phyloP scores from a whole-genome alignment of 2,329 filamentous ascomycete species.

The Cladophialophora immunda region DNA sequence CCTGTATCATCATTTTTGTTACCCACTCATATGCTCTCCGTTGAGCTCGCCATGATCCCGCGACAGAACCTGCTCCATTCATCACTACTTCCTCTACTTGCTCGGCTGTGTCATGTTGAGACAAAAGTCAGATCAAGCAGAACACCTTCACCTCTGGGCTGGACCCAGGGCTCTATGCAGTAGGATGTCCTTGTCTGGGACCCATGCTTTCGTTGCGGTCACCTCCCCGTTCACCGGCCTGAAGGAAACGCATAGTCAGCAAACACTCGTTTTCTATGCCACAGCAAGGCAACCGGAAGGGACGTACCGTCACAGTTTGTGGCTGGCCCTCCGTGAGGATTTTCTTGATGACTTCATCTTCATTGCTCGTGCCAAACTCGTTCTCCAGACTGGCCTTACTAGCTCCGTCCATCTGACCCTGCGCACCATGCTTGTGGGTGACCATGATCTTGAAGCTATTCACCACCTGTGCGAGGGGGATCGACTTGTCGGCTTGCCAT shows the following conservation, averaged over 20 bases:
- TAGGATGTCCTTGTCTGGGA: conserved; percentile 36
- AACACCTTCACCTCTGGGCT: not conserved
- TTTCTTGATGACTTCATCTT: conserved; percentile 81
- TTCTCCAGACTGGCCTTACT: conserved; percentile 78
- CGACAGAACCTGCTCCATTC: not conserved
- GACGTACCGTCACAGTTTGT: conserved; percentile 67
- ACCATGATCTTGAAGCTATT: conserved; percentile 88
- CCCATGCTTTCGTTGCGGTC: conserved; percentile 39
- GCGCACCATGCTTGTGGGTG: conserved; percentile 86
- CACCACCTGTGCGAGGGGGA: conserved; percentile 85
- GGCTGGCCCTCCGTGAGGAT: conserved; percentile 80
- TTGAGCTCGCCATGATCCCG: not conserved
- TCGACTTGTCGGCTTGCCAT: conserved; percentile 78
- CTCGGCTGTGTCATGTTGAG: not conserved
- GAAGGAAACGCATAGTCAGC: conserved; percentile 5
- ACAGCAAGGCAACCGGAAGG: not conserved
- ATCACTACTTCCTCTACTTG: not conserved
- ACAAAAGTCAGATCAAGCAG: not conserved
- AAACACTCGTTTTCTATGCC: not conserved
- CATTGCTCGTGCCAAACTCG: conserved; percentile 83
- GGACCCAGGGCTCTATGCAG: conserved; percentile 25
- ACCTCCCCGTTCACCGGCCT: conserved; percentile 35
- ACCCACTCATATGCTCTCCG: not conserved
- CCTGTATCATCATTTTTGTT: too few species aligned
- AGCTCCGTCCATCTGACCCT: conserved; percentile 79